Conservation (phyloP, 2,329 filamentous ascomycete genomes). For the Claviceps digitariae region DNA sequence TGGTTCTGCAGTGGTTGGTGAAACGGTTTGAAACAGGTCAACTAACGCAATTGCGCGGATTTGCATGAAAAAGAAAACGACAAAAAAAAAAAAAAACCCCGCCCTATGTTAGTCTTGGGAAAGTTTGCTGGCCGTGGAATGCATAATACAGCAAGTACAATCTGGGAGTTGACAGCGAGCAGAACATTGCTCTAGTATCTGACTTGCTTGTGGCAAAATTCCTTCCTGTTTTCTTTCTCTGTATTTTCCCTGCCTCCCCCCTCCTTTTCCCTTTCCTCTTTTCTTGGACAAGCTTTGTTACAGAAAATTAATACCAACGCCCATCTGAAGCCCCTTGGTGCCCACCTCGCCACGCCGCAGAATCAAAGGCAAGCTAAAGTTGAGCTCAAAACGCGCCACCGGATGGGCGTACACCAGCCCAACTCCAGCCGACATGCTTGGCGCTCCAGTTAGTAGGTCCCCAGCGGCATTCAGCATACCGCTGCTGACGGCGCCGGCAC, state of each 20-base stretch:
- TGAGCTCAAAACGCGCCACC: constrained; percentile 85
- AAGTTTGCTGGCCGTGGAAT: too few relatives aligned
- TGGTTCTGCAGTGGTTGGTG: background rate
- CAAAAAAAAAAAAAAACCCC: background rate
- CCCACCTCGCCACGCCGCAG: constrained; percentile 71
- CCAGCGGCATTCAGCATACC: constrained; percentile 49
- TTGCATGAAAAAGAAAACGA: background rate
- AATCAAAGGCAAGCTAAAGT: constrained; percentile 81
- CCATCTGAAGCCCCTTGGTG: constrained; percentile 84
- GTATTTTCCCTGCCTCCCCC: background rate
- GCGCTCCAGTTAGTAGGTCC: constrained; percentile 61
- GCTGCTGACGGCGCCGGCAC: constrained; percentile 31
- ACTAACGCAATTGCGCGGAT: background rate
- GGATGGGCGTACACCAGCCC: constrained; percentile 93
- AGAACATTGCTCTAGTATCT: background rate
- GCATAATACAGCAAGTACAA: too few relatives aligned
- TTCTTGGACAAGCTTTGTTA: constrained; percentile 27
- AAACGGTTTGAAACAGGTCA: background rate
- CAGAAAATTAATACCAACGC: constrained; percentile 93
- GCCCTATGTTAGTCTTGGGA: too few relatives aligned
- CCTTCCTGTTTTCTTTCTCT: background rate
- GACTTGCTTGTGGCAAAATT: background rate
- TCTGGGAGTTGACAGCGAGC: too few relatives aligned
- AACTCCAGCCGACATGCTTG: constrained; percentile 74
- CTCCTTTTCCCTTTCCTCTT: background rate